phyloP scores from a whole-genome alignment of 2,329 filamentous ascomycete genomes.

The Teratosphaeria pseudoeucalypti region DNA sequence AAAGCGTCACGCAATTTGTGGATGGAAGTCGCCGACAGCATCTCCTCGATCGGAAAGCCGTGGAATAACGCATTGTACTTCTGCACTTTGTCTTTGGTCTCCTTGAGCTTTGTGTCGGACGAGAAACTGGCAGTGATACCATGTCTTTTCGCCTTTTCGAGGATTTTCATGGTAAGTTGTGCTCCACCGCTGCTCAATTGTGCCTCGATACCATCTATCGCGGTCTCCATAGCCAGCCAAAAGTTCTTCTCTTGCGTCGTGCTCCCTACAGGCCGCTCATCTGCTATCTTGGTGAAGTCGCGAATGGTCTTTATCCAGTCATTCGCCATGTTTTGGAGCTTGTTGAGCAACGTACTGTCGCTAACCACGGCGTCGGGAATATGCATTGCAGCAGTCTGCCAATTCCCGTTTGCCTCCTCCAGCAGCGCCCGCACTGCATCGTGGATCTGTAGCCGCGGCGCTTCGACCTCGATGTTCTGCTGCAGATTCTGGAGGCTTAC shows the following conservation, averaged over 20 bases:
- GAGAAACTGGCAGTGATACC: slow-evolving; percentile 95
- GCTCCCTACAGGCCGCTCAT: slow-evolving; percentile 66
- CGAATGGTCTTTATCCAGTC: slow-evolving; percentile 99
- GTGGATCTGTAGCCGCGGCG: slow-evolving; percentile 77
- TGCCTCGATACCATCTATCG: slow-evolving; percentile 79
- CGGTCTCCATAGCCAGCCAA: slow-evolving; percentile 94
- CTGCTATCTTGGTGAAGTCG: slow-evolving; percentile 85
- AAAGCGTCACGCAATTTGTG: slow-evolving; percentile 83
- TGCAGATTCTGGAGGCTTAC: slow-evolving; percentile 83
- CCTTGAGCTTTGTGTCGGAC: slow-evolving; percentile 89
- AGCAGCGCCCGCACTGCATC: slow-evolving; percentile 78
- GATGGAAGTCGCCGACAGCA: slow-evolving; percentile 83
- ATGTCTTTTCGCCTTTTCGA: slow-evolving; percentile 95
- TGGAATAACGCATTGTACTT: slow-evolving; percentile 99
- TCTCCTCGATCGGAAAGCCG: slow-evolving; percentile 90
- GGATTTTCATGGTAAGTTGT: slow-evolving; percentile 78
- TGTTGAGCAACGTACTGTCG: slow-evolving; percentile 88
- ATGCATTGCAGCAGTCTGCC: slow-evolving; percentile 64
- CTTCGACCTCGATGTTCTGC: slow-evolving; percentile 96
- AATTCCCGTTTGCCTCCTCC: slow-evolving; percentile 56
- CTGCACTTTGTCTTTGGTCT: slow-evolving; percentile 90
- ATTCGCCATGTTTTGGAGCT: slow-evolving; percentile 85
- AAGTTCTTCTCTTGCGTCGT: slow-evolving; percentile 98
- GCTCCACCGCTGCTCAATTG: slow-evolving; percentile 86
- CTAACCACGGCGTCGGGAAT: slow-evolving; percentile 67